Evolutionary conservation across 345 rosid genomes (phyloP).

Genomic region (Bruguiera sexangula): DNA sequence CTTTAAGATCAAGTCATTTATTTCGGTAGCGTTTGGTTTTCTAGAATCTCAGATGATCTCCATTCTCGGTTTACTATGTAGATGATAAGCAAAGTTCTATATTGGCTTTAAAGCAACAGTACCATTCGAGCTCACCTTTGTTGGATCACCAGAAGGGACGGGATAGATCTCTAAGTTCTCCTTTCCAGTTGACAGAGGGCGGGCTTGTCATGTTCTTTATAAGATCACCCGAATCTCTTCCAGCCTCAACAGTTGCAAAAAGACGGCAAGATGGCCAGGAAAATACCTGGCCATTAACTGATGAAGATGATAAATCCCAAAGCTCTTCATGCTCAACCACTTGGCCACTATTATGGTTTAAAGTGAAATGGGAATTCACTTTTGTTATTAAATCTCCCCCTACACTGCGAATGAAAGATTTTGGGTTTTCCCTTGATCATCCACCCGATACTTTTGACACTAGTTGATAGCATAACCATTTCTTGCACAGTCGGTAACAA

Average conservation of each 20-base stretch:
- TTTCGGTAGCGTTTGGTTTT: too few relatives aligned
- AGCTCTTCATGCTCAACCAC: slow-evolving; percentile 79
- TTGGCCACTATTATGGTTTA: slow-evolving; percentile 90
- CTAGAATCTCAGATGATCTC: too few relatives aligned
- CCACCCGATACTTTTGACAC: slow-evolving; percentile 71
- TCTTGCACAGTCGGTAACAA: slow-evolving; percentile 58
- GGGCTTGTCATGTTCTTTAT: slow-evolving; percentile 42
- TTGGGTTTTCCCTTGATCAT: slow-evolving; percentile 70
- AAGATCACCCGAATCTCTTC: slow-evolving; percentile 56
- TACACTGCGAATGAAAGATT: slow-evolving; percentile 37
- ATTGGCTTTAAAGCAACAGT: too few relatives aligned
- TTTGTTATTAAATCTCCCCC: slow-evolving; percentile 56
- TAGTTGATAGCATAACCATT: slow-evolving; percentile 85
- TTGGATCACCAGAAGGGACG: slow-evolving; percentile 76
- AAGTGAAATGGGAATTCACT: slow-evolving; percentile 61
- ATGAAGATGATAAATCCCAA: slow-evolving; percentile 77
- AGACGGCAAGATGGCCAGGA: slow-evolving; percentile 82
- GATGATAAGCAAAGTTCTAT: too few relatives aligned
- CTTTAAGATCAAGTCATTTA: too few relatives aligned
- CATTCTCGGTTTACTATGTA: too few relatives aligned
- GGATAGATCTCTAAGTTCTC: slow-evolving; percentile 63
- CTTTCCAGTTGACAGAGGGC: slow-evolving; percentile 35
- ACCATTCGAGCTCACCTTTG: slow-evolving; percentile 51
- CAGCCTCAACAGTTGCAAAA: slow-evolving; percentile 56
- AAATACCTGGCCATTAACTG: slow-evolving; percentile 54